Evolutionary conservation across 2,329 filamentous ascomycete species (phyloP), one percentile per base, ranked within the genome.

Genomic region (Fusarium buxicola): DNA sequence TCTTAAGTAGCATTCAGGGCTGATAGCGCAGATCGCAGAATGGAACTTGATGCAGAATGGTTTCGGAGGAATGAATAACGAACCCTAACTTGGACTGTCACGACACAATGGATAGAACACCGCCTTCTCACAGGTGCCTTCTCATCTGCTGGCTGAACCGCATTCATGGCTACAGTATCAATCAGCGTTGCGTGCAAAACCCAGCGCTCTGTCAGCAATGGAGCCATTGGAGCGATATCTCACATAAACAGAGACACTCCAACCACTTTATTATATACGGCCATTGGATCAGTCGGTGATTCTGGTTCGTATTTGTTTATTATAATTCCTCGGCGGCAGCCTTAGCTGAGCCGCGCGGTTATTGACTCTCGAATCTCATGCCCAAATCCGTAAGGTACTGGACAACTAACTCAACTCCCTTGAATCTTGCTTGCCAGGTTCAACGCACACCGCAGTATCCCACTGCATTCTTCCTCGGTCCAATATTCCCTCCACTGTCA

Each of bases 21-120:
- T 45, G 51, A 36, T 41, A 41, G 36, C 27, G 39, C 25, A 25
- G 43, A 45, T 64, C 43, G 44, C 43, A 44, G 30, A 39, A 65
- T 65, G 38, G 15, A 58, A 21, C 60, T 51, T 41, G 41, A 60
- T 44, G n/a, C 10, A 47, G 52, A 16, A 44, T 51, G 28, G 15
- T 40, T 45, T 41, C 30, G n/a, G 34, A 15, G 13, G 46, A 11
- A 36, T 16, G 15, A 4, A 35, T 15, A 35, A n/a, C 16, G 31
- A 35, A 15, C 2, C 16, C 8, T 31, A n/a, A n/a, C n/a, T n/a
- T n/a, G n/a, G n/a, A 24, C 25, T 44, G n/a, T n/a, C n/a, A n/a
- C n/a, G n/a, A n/a, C 40, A 44, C 27, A 27, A 27, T 24, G 28
- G 10, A 21, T n/a, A 12, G 7, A 27, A 31, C 40, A 44, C 40